Percentiles rank a stretch among this genome's conserved stretches.
These are phyloP conservation scores for Mediolabrus comicus DNA, from an alignment of 108 stramenopile species.

Conservation along the genomic window DNA sequence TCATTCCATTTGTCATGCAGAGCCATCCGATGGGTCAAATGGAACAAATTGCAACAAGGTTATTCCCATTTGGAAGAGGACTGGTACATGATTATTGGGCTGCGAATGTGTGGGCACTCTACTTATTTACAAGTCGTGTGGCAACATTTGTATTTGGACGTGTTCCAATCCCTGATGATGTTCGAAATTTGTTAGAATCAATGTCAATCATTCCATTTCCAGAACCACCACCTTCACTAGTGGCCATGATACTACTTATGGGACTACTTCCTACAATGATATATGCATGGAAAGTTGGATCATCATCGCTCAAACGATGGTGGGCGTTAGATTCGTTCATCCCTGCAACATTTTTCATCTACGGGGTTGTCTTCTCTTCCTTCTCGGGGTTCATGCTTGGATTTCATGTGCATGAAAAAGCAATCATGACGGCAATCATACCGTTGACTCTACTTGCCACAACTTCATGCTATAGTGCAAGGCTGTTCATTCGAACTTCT, in stretches of 20 bases:
- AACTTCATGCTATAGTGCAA: conserved; percentile 19
- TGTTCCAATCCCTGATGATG: conserved; percentile 1
- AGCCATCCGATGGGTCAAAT: conserved; percentile 36
- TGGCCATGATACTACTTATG: conserved; percentile 52
- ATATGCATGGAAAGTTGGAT: conserved; percentile 41
- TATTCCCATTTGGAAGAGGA: conserved; percentile 97
- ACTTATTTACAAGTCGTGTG: conserved; percentile 59
- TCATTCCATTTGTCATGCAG: conserved; percentile 61
- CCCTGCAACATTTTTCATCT: conserved; percentile 31
- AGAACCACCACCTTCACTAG: conserved; percentile 61
- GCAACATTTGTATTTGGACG: conserved; percentile 24
- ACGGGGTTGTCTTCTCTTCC: conserved; percentile 62
- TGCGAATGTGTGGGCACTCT: conserved; percentile 95
- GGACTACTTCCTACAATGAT: conserved; percentile 51
- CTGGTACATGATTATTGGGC: conserved; percentile 98
- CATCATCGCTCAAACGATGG: conserved; percentile 2
- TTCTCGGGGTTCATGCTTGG: conserved; percentile 72
- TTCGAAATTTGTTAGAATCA: conserved; percentile 22
- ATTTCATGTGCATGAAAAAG: conserved; percentile 98
- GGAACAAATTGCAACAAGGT: conserved; percentile 73
- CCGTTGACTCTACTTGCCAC: conserved; percentile 62
- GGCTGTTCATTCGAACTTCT: conserved; percentile 51
- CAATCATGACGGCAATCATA: conserved; percentile 85
- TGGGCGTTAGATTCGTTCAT: background rate
- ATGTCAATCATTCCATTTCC: conserved; percentile 45